Percentiles rank a stretch among this genome's conserved stretches.
Conservation (phyloP, 306 rosid species). For the Rosa chinensis region DNA sequence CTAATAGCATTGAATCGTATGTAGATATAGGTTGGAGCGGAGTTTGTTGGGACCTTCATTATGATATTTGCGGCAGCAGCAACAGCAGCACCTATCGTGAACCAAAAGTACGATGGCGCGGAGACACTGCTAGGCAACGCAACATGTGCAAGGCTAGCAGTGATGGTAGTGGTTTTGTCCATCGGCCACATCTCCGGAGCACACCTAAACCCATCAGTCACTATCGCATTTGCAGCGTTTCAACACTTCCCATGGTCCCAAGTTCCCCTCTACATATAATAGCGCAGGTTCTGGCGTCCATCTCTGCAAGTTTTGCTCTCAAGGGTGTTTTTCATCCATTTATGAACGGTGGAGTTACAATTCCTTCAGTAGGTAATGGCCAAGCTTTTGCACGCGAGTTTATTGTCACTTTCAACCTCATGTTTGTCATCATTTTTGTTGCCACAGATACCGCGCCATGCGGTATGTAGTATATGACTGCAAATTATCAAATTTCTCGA, state of each 20-base stretch:
- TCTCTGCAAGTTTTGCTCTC: constrained; percentile 35
- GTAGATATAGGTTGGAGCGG: constrained; percentile 33
- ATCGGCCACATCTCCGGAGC: constrained; percentile 58
- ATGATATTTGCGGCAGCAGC: constrained; percentile 46
- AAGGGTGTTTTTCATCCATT: constrained; percentile 35
- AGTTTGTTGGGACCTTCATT: constrained; percentile 58
- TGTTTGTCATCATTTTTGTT: constrained; percentile 48
- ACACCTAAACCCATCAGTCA: constrained; percentile 60
- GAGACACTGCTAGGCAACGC: constrained; percentile 39
- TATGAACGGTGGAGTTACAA: constrained; percentile 45
- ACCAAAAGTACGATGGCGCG: constrained; percentile 34
- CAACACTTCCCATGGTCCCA: constrained; percentile 35
- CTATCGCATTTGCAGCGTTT: constrained; percentile 46
- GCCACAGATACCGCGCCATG: constrained; percentile 47
- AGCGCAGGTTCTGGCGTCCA: constrained; percentile 42
- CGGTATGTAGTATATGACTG: constrained; percentile 29
- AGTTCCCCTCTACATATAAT: constrained; percentile 43
- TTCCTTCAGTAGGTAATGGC: constrained; percentile 40
- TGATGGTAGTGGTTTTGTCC: constrained; percentile 39
- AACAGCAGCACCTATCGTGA: constrained; percentile 37
- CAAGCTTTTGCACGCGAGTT: constrained; percentile 55
- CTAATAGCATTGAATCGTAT: neutral
- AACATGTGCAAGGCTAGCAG: constrained; percentile 41
- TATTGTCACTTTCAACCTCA: constrained; percentile 47
- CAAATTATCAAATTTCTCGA: neutral